Evolutionary conservation across 2,329 filamentous ascomycete genomes (phyloP), one percentile per base, ranked within the genome.

Genomic region (Epichloe bromicola): DNA sequence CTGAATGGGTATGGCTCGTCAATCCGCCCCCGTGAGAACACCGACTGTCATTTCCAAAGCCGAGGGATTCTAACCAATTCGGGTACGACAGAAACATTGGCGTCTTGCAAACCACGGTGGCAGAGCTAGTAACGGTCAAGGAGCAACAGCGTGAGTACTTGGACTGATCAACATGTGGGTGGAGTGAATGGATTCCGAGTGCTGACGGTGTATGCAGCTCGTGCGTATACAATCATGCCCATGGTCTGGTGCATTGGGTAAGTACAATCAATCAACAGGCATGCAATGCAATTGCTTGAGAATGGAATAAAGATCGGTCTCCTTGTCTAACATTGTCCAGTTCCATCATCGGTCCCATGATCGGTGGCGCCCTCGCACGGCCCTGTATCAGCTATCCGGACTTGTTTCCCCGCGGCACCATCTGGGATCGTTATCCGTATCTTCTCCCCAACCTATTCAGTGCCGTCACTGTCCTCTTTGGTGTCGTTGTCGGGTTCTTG

Each of bases 191-290:
- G 20, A 12, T 30, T 4, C 23, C 14, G 34, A 37, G 20, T 26
- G 15, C 23, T 37, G 19, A 26, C n/a, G 3, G 5, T 8, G 36
- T 14, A 23, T 38, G 17, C 10, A 89, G 86, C 90, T 58, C 87
- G 88, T 60, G 93, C 91, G 47, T 98, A 95, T 70, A 88, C 91
- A 12, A 90, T 97, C 59, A 96, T 98, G 89, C 93, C 93, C 6
- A 88, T 95, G 65, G 88, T 97, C 26, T 98, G 93, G 93, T 96
- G 90, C 64, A 77, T 98, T 62, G 93, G 93, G 75, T 88, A 73
- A 70, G 74, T 70, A 20, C 23, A 8, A 38, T 30, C 47, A 19
- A 36, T 30, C 26, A 10, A 30, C 26, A 30, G 8, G 26, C 17
- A 43, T 30, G 26, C 26, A 10, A 14, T 30, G 26, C 26, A 11